phyloP scores from a whole-genome alignment of 768 basidiomycete species.

The Auricularia sp. region DNA sequence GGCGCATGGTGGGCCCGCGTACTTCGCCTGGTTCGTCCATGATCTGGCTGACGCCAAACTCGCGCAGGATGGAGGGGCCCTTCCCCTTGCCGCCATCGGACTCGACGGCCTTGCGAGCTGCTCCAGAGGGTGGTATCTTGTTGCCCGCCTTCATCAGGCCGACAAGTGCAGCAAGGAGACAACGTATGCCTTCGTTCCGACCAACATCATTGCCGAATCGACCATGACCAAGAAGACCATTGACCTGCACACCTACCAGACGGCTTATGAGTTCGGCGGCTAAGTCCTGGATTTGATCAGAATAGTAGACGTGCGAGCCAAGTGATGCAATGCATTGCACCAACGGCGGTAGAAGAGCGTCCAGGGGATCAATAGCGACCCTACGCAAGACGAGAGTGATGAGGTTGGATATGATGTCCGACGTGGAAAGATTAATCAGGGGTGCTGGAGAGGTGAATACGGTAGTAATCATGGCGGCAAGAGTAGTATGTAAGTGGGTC shows the following conservation, averaged over 20 bases:
- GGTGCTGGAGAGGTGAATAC: conserved; percentile 77
- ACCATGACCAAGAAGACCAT: conserved; percentile 36
- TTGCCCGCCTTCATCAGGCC: conserved; percentile 63
- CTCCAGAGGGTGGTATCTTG: conserved; percentile 3
- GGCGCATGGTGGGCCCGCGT: conserved; percentile 7
- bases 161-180: conserved; percentile 56
- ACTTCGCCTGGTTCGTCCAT: neutral
- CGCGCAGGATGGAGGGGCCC: neutral
- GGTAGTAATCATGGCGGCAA: conserved; percentile 70
- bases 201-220: conserved; percentile 32
- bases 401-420: conserved; percentile 76
- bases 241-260: conserved; percentile 59
- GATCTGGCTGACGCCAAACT: neutral
- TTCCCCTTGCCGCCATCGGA: neutral
- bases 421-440: conserved; percentile 82
- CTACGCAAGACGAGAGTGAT: conserved; percentile 65
- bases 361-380: conserved; percentile 48
- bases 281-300: conserved; percentile 91
- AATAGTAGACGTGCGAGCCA: conserved; percentile 88
- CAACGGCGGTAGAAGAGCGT: conserved; percentile 54
- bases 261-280: conserved; percentile 74
- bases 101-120: neutral
- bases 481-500: conserved; percentile 44
- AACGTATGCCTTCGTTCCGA: conserved; percentile 58
- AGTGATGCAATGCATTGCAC: conserved; percentile 75